Conservation (phyloP, 345 rosid genomes). For the Corchorus olitorius region DNA sequence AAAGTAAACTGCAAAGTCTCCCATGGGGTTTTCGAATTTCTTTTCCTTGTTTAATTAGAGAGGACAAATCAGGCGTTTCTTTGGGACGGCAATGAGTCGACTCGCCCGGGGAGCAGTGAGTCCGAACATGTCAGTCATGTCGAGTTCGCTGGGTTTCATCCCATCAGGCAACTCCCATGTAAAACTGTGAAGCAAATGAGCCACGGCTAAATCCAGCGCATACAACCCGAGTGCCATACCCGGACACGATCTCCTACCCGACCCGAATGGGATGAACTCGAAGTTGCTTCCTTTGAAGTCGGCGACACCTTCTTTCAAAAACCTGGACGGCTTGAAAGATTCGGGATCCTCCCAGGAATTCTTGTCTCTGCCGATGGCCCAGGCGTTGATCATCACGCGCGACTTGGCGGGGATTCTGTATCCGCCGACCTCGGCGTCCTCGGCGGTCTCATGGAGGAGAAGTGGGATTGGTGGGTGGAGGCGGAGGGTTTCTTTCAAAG, state of each 20-base stretch:
- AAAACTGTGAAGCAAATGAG: slow-evolving; percentile 70
- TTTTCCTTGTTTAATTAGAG: slow-evolving; percentile 23
- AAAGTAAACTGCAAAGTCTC: neutral
- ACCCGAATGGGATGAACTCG: slow-evolving; percentile 88
- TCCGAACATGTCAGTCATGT: slow-evolving; percentile 81
- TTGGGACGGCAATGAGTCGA: slow-evolving; percentile 66
- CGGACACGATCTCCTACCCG: slow-evolving; percentile 90
- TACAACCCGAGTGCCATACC: slow-evolving; percentile 96
- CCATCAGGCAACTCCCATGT: slow-evolving; percentile 90
- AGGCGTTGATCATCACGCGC: slow-evolving; percentile 76
- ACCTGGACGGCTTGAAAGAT: slow-evolving; percentile 69
- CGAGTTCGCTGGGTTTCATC: slow-evolving; percentile 80
- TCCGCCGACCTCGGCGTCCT: slow-evolving; percentile 60
- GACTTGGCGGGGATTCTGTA: slow-evolving; percentile 66
- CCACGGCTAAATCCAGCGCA: slow-evolving; percentile 69
- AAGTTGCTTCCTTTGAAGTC: slow-evolving; percentile 81
- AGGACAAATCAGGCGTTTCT: slow-evolving; percentile 49
- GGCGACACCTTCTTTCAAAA: slow-evolving; percentile 57
- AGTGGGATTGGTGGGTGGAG: slow-evolving; percentile 97
- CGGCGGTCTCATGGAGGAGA: slow-evolving; percentile 84
- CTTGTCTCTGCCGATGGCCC: slow-evolving; percentile 77
- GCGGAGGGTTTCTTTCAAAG: slow-evolving; percentile 74
- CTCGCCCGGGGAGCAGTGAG: slow-evolving; percentile 85
- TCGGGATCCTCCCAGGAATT: slow-evolving; percentile 78
- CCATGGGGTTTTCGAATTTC: neutral